Evolutionary conservation across 2,329 filamentous ascomycete species (phyloP), one percentile per base, ranked within the genome.

Genomic region (Arthrobotrys entomopaga): DNA sequence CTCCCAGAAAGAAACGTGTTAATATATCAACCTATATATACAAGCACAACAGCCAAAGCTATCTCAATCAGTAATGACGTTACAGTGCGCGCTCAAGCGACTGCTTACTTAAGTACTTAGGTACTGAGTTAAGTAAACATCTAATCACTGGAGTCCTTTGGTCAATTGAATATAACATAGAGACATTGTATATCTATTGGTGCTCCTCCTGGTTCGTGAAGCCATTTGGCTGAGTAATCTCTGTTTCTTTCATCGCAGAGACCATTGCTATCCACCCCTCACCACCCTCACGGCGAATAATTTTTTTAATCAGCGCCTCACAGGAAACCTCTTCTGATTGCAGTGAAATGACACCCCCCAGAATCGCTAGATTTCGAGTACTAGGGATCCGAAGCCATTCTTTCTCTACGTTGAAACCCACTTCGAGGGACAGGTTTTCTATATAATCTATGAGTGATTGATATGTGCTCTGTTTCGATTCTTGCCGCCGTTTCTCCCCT

Each of bases 361-460:
- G 80, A 29, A 99, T 83, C 0, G 89, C 92, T 16, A 89, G 88
- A 81, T 98, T 98, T 75, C 95, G 85, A 43, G 94, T 97, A 81
- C 91, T 96, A 0, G 95, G 95, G 76, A 99, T 98, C 52, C 94
- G 86, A 78, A 99, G 82, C 84, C 95, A 89, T 79, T 97, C 94
- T 76, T 86, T 91, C 81, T 98, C 92, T 0, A 91, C 86, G 3
- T 85, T 82, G 85, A 89, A 97, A 1, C 91, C 91, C 76, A 92
- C 87, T 67, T 91, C 89, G 34, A 84, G 83, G 0, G 91, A 89
- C 48, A 99, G 85, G 26, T 84, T 83, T 19, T 87, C 84, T 0
- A 93, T 88, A 86, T 94, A 97, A 56, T 87, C 87, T 19, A 94
- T 92, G 15, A 99, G 86, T 1, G 90, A 91, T 0, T 92, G 90